A percentile compares a stretch with the other conserved stretches of the same genome.
These are phyloP conservation scores for Diacronema lutheri DNA, from an alignment of 78 protist genomes.

Conservation along the genomic window DNA sequence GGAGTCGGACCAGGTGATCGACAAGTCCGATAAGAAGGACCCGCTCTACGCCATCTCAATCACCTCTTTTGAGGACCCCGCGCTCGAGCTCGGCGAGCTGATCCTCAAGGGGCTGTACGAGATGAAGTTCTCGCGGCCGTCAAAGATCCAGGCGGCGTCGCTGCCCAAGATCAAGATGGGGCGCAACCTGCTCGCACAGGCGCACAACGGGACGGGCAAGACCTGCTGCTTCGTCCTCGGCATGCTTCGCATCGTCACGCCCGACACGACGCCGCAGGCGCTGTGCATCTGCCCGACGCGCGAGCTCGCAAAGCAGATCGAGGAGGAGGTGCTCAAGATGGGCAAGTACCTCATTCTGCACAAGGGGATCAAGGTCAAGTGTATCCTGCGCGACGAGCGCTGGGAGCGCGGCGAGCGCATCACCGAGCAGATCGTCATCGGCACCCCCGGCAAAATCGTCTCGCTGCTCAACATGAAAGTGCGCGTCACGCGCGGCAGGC, in stretches of 20 bases:
- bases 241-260: conserved; percentile 2
- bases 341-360: not conserved
- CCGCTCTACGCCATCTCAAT: not conserved
- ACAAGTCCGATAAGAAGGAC: not conserved
- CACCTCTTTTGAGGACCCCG: not conserved
- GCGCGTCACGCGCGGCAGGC: no score
- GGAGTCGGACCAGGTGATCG: conserved; percentile 3
- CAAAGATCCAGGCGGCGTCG: conserved; percentile 17
- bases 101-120: not conserved
- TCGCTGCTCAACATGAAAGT: not conserved
- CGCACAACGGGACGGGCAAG: conserved; percentile 63
- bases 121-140: conserved; percentile 1
- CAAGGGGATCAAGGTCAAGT: not conserved
- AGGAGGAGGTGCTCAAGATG: not conserved
- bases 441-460: conserved; percentile 54
- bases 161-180: conserved; percentile 12
- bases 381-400: not conserved
- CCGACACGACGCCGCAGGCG: not conserved
- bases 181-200: conserved; percentile 22
- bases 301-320: conserved; percentile 52
- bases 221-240: conserved; percentile 52
- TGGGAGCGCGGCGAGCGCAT: not conserved
- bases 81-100: not conserved
- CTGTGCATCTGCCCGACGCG: conserved; percentile 39
- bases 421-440: conserved; percentile 20